These are phyloP conservation scores for Cladorrhinum samala DNA, from an alignment of 495 filamentous ascomycete species.

Conservation along the genomic window DNA sequence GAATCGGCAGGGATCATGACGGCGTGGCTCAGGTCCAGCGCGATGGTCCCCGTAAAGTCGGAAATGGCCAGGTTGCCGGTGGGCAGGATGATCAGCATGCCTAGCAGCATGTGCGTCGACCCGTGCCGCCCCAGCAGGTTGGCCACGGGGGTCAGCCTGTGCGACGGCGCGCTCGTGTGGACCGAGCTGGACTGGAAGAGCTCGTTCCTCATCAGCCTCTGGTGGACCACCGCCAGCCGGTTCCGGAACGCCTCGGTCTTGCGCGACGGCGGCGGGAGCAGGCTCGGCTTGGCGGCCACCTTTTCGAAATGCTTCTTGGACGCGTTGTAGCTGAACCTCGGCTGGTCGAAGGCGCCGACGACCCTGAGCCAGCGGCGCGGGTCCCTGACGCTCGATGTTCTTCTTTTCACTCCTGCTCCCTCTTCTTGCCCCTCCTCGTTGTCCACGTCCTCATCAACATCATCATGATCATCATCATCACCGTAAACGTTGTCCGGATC, in stretches of 20 bases:
- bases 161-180: constrained; percentile 51
- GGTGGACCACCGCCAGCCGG: constrained; percentile 82
- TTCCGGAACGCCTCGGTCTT: constrained; percentile 84
- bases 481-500: constrained; percentile 59
- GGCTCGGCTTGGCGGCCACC: constrained; percentile 57
- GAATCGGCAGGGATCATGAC: constrained; percentile 76
- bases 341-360: constrained; percentile 76
- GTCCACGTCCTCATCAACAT: too few relatives aligned
- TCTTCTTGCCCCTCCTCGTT: too few relatives aligned
- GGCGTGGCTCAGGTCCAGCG: constrained; percentile 75
- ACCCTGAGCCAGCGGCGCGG: constrained; percentile 73
- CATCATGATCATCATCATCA: constrained; percentile 44
- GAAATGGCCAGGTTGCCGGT: constrained; percentile 76
- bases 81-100: constrained; percentile 72
- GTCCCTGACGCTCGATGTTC: constrained; percentile 39
- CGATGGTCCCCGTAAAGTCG: constrained; percentile 81
- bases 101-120: constrained; percentile 78
- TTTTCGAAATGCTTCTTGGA: constrained; percentile 88
- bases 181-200: constrained; percentile 75
- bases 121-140: constrained; percentile 89
- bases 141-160: constrained; percentile 87
- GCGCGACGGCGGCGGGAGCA: constrained; percentile 72
- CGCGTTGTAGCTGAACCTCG: constrained; percentile 76
- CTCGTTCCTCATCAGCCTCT: constrained; percentile 86
- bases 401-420: too few relatives aligned